These are phyloP conservation scores for Aureobasidium vineae DNA, from an alignment of 2,329 filamentous ascomycete genomes.

Conservation along the genomic window DNA sequence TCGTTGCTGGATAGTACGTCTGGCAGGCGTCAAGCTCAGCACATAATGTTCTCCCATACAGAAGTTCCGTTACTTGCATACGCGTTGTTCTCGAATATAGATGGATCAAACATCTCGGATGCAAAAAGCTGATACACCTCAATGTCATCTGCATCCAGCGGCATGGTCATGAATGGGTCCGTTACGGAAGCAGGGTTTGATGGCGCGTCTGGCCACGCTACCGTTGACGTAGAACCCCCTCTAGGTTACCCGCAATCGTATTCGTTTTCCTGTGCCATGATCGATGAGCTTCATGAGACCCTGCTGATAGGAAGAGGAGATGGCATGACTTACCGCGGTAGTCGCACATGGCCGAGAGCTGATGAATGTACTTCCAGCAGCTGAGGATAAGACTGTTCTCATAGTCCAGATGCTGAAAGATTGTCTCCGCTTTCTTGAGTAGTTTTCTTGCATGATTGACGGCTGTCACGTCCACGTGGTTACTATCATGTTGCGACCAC, in stretches of 20 bases:
- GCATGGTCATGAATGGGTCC: neutral
- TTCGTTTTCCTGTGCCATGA: neutral
- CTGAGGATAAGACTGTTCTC: constrained; percentile 6
- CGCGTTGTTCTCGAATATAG: neutral
- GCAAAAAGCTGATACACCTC: constrained; percentile 2
- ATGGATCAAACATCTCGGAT: constrained; percentile 8
- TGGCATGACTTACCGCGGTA: neutral
- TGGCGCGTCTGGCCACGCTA: neutral
- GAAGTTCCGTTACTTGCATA: neutral
- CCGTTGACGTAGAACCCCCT: neutral
- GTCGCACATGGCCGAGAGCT: neutral
- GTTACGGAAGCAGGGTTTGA: neutral
- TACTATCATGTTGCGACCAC: neutral
- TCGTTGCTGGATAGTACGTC: too few species aligned
- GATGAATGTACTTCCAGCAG: constrained; percentile 11
- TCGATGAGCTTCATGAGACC: neutral
- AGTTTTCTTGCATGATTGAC: neutral
- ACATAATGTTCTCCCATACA: neutral
- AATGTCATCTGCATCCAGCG: neutral
- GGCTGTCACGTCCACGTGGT: neutral
- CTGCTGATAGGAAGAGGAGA: neutral
- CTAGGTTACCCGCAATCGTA: neutral
- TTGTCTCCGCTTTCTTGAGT: neutral
- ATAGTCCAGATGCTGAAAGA: neutral
- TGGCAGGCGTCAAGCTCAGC: too few species aligned